Evolutionary conservation across 129 eudicot genomes (phyloP).

Genomic region (Tanacetum coccineum): DNA sequence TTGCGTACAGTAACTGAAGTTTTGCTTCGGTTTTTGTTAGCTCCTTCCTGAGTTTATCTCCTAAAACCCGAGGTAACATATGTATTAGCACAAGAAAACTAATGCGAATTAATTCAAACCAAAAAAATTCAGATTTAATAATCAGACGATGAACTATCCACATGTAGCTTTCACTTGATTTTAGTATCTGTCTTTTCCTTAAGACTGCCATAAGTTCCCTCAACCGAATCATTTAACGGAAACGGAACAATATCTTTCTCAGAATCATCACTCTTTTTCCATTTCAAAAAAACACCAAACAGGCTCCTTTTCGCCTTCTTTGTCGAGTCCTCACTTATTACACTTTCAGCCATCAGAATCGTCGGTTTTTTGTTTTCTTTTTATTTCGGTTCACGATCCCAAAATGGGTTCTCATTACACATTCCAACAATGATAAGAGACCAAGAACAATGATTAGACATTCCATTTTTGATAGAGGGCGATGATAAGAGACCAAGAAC

Average conservation of each 20-base stretch:
- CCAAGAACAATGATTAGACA: too few relatives aligned
- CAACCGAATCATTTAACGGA: slow-evolving; percentile 48
- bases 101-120: not conserved
- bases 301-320: slow-evolving; percentile 56
- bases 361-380: slow-evolving; percentile 52
- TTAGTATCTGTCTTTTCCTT: slow-evolving; percentile 49
- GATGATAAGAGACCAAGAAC: slow-evolving; percentile 50
- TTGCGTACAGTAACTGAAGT: slow-evolving; percentile 67
- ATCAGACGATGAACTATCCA: slow-evolving; percentile 65
- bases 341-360: slow-evolving; percentile 68
- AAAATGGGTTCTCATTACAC: slow-evolving; percentile 80
- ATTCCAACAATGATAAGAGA: slow-evolving; percentile 30
- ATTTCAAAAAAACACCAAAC: slow-evolving; percentile 61
- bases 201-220: slow-evolving; percentile 27
- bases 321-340: slow-evolving; percentile 32
- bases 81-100: slow-evolving; percentile 12
- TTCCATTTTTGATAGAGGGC: slow-evolving; percentile 36
- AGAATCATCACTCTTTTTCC: slow-evolving; percentile 70
- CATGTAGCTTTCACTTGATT: slow-evolving; percentile 57
- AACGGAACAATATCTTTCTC: slow-evolving; percentile 80
- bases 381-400: slow-evolving; percentile 50
- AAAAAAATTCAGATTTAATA: not conserved
- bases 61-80: slow-evolving; percentile 45
- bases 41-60: slow-evolving; percentile 71
- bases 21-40: slow-evolving; percentile 54